These are phyloP conservation scores for Fusarium hostae DNA, from an alignment of 2,329 filamentous ascomycete genomes.

Conservation along the genomic window DNA sequence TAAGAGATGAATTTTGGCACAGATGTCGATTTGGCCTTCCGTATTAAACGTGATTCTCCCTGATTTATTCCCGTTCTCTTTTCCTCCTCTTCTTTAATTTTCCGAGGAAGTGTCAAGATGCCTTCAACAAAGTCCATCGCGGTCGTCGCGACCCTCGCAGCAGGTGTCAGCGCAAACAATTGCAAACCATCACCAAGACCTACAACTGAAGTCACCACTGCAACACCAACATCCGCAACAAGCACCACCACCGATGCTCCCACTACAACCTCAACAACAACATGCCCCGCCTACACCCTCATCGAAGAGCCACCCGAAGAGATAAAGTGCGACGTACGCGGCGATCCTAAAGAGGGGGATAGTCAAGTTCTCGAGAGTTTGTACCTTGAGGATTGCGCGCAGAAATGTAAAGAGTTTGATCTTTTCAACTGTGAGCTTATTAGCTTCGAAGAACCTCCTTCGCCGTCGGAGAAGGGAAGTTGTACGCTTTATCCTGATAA, in stretches of 20 bases:
- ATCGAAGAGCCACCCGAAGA: neutral
- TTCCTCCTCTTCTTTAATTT: neutral
- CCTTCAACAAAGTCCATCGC: conserved; percentile 21
- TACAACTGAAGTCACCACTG: neutral
- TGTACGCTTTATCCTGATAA: conserved; percentile 9
- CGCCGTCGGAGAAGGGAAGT: neutral
- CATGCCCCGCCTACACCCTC: neutral
- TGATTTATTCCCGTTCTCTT: neutral
- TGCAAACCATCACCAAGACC: neutral
- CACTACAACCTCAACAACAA: neutral
- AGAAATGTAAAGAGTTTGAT: neutral
- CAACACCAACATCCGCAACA: neutral
- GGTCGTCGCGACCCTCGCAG: conserved; percentile 15
- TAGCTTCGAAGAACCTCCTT: neutral
- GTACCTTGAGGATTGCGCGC: neutral
- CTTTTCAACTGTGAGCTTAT: neutral
- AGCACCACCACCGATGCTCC: neutral
- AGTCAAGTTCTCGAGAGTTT: neutral
- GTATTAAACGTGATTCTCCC: no score
- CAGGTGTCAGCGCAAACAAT: neutral
- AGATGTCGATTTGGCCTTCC: no score
- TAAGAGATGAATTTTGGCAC: no score
- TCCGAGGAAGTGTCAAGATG: neutral
- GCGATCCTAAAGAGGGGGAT: neutral
- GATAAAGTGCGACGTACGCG: neutral